phyloP scores from a whole-genome alignment of 2,329 filamentous ascomycete species.

The Colletotrichum musae region DNA sequence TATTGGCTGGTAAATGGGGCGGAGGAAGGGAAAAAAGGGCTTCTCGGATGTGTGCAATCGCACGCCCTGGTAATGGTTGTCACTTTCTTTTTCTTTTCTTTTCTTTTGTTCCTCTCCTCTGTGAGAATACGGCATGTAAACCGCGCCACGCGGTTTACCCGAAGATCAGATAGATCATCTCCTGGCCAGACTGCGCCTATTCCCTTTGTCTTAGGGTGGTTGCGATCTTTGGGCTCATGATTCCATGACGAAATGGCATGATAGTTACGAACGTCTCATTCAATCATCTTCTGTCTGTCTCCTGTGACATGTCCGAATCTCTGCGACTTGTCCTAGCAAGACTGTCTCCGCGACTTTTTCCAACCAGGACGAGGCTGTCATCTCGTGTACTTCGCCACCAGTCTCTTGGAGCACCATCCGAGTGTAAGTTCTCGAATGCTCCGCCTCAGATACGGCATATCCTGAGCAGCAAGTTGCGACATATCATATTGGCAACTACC shows the following conservation, averaged over 20 bases:
- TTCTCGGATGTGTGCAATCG: slow-evolving; percentile 18
- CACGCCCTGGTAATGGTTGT: slow-evolving; percentile 21
- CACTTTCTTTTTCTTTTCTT: slow-evolving; percentile 10
- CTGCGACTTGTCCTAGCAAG: too few species aligned
- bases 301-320: not conserved
- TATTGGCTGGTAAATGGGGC: slow-evolving; percentile 28
- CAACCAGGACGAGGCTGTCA: too few species aligned
- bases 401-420: too few species aligned
- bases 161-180: slow-evolving; percentile 42
- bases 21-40: slow-evolving; percentile 31
- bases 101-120: slow-evolving; percentile 18
- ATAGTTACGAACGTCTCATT: slow-evolving; percentile 41
- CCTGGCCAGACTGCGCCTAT: slow-evolving; percentile 41
- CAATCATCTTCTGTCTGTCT: not conserved
- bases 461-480: too few species aligned
- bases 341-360: too few species aligned
- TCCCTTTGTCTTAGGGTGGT: slow-evolving; percentile 38
- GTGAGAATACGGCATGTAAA: slow-evolving; percentile 36
- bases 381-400: too few species aligned
- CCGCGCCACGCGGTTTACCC: slow-evolving; percentile 32
- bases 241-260: slow-evolving; percentile 44
- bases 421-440: too few species aligned
- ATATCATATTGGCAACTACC: too few species aligned
- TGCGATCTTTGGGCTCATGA: slow-evolving; percentile 42
- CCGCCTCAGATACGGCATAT: too few species aligned